Percentiles rank a stretch among this genome's conserved stretches.
phyloP scores from a whole-genome alignment of 2,329 filamentous ascomycete genomes.

The Pseudocercospora crystallina region DNA sequence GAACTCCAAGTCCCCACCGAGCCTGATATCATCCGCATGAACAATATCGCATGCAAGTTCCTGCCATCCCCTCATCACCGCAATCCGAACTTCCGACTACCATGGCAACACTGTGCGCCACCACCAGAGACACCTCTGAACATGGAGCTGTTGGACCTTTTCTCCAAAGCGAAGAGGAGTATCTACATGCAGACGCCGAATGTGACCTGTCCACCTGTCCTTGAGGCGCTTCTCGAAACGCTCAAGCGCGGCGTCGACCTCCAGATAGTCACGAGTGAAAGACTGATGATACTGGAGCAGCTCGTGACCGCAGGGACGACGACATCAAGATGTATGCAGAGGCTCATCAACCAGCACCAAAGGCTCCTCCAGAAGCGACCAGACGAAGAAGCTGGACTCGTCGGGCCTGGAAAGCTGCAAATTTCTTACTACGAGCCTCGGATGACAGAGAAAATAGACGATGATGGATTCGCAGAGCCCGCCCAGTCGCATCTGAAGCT shows the following conservation, averaged over 20 bases:
- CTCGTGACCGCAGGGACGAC: slow-evolving; percentile 76
- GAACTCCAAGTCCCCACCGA: background rate
- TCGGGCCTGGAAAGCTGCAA: slow-evolving; percentile 51
- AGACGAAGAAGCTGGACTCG: slow-evolving; percentile 46
- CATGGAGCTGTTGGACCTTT: slow-evolving; percentile 59
- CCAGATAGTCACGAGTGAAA: slow-evolving; percentile 35
- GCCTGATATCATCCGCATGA: background rate
- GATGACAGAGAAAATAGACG: slow-evolving; percentile 36
- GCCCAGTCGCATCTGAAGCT: slow-evolving; percentile 77
- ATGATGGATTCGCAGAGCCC: slow-evolving; percentile 47
- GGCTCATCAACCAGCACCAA: slow-evolving; percentile 58
- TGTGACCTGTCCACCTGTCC: slow-evolving; percentile 65
- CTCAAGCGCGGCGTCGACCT: slow-evolving; percentile 67
- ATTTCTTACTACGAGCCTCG: slow-evolving; percentile 59
- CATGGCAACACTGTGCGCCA: slow-evolving; percentile 48
- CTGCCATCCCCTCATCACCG: slow-evolving; percentile 73
- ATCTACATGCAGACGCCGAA: slow-evolving; percentile 79
- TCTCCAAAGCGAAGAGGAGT: slow-evolving; percentile 56
- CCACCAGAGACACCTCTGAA: slow-evolving; percentile 69
- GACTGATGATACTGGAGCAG: slow-evolving; percentile 65
- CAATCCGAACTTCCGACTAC: slow-evolving; percentile 64
- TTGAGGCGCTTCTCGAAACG: slow-evolving; percentile 61
- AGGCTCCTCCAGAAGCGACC: slow-evolving; percentile 27
- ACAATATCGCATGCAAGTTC: slow-evolving; percentile 57
- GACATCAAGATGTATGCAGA: slow-evolving; percentile 63